Evolutionary conservation across 768 basidiomycete species (phyloP).

Genomic region (Lactifluus pinguis): DNA sequence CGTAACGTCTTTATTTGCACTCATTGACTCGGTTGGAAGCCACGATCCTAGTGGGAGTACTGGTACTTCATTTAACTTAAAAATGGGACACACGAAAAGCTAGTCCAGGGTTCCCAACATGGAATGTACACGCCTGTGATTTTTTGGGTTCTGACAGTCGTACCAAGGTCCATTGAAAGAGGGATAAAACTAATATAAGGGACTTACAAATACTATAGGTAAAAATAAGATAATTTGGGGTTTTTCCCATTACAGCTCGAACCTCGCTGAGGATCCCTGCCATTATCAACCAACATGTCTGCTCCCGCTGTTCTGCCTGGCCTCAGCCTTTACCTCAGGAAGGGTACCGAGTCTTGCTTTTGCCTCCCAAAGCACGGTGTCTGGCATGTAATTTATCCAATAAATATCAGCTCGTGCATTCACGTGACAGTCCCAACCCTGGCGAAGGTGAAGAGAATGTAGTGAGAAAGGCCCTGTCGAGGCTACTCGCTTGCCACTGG

Average conservation of each 20-base stretch:
- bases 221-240: constrained; percentile 5
- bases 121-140: no score
- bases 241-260: neutral
- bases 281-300: neutral
- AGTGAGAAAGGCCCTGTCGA: constrained; percentile 1
- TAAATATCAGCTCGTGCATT: neutral
- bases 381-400: neutral
- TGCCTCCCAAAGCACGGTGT: neutral
- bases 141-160: no score
- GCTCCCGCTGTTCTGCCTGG: neutral
- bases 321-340: neutral
- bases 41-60: no score
- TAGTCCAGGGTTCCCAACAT: no score
- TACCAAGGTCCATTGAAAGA: neutral
- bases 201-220: constrained; percentile 7
- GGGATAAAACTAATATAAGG: constrained; percentile 11
- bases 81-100: no score
- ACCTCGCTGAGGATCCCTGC: neutral
- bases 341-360: neutral
- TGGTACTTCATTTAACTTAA: no score
- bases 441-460: neutral
- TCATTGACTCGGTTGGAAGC: no score
- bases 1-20: no score
- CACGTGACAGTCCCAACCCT: constrained; percentile 8
- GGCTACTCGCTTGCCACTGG: neutral